Base-by-base conservation (phyloP, 345 rosid genomes). In the Aurinia saxatilis region DNA sequence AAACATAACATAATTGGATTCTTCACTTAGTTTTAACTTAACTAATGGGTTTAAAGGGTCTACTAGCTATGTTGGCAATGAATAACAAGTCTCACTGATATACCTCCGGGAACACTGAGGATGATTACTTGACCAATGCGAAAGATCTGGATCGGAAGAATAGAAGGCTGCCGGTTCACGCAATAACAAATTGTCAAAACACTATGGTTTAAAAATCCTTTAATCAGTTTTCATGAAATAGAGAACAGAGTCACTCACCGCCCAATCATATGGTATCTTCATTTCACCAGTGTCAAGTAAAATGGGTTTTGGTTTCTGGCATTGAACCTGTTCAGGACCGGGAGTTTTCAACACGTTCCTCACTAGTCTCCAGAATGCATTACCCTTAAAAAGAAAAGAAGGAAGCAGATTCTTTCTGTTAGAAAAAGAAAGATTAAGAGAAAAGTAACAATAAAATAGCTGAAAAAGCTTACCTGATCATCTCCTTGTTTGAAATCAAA, bases 401-500 rank as follows among this genome's bases (percentile, higher is more conserved):
- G 15, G 14, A 33, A 15, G 1, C 46, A 50, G 8, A 18, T 38
- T 41, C 11, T 5, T 63, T 18, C 6, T 23, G 33, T 17, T 25
- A 48, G 31, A 47, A 9, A 47, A 34, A 34, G 10, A 34, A 27
- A 18, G 18, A 57, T 30, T 31, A 50, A 68, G 9, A 29, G 34
- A 56, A 50, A 40, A 18, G 11, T 3, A 8, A 39, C 8, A 63
- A 64, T 7, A 15, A 6, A 21, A 47, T n/a, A 83, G 51, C 82
- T 83, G 78, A 84, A 86, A n/a, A 25, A 36, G 12, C 17, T 33
- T 21, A 85, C 99, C 87, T 76, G 35, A 72, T 82, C 82, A 82
- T 93, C 99, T 67, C 97, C 97, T 84, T 93, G 99, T 76, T 74
- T 84, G 69, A 93, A 93, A 81, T 87, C 97, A 77, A 93, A 93